Percentiles rank a stretch among this genome's conserved stretches.
phyloP scores from a whole-genome alignment of 768 basidiomycete genomes.

The Naganishia onofrii region DNA sequence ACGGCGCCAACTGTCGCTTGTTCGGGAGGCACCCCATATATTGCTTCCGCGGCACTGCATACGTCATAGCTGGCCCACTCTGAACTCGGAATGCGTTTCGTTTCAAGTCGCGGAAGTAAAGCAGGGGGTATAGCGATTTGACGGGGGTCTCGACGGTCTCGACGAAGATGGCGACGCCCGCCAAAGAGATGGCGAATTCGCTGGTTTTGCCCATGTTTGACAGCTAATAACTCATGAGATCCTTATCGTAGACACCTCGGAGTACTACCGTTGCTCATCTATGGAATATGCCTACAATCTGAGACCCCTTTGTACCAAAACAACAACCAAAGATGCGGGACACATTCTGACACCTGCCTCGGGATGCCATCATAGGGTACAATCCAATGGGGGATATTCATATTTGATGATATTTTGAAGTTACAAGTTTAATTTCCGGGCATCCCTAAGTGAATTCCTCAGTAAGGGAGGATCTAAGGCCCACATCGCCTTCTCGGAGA shows the following conservation, averaged over 20 bases:
- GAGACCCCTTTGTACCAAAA: neutral
- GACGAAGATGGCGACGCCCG: too few species aligned
- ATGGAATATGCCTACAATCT: neutral
- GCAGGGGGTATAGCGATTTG: neutral
- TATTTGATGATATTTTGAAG: constrained; percentile 2
- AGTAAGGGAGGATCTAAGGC: too few species aligned
- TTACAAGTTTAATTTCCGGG: neutral
- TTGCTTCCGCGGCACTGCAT: too few species aligned
- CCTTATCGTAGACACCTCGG: neutral
- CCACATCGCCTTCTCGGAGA: too few species aligned
- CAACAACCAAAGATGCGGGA: too few species aligned
- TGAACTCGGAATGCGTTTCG: too few species aligned
- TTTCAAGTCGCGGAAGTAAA: neutral
- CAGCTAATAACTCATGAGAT: neutral
- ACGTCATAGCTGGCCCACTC: too few species aligned
- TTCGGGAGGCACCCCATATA: too few species aligned
- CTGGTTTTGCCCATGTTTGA: neutral
- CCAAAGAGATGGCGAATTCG: neutral
- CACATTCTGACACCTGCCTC: neutral
- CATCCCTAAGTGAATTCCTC: too few species aligned
- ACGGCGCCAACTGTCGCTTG: too few species aligned
- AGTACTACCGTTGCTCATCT: neutral
- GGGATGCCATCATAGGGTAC: neutral
- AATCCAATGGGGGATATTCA: neutral
- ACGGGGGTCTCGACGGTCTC: neutral